Percentiles rank a stretch among this genome's conserved stretches.
Evolutionary conservation across 257 asterid genomes (phyloP).

Genomic region (Haberlea rhodopensis): DNA sequence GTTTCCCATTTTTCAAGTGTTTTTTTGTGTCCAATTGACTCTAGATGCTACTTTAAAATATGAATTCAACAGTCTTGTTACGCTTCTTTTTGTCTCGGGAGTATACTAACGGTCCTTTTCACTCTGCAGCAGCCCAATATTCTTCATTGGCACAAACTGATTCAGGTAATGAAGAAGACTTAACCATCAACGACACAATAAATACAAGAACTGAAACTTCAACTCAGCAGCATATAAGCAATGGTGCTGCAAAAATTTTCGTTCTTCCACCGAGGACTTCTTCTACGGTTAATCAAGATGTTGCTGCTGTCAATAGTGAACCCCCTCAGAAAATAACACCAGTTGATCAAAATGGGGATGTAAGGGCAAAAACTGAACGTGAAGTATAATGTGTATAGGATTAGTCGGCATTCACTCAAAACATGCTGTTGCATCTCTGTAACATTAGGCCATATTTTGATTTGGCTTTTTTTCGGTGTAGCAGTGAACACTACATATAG

Average conservation of each 20-base stretch:
- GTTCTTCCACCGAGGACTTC: slow-evolving; percentile 32
- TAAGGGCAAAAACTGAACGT: slow-evolving; percentile 39
- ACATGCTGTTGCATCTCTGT: slow-evolving; percentile 41
- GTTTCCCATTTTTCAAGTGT: background rate
- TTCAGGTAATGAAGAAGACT: slow-evolving; percentile 39
- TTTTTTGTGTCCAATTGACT: background rate
- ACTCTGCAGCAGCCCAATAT: slow-evolving; percentile 55
- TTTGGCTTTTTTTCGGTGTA: slow-evolving; percentile 34
- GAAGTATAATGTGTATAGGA: slow-evolving; percentile 39
- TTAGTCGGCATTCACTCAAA: slow-evolving; percentile 26
- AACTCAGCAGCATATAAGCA: slow-evolving; percentile 51
- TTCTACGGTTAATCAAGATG: slow-evolving; percentile 33
- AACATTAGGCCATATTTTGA: slow-evolving; percentile 38
- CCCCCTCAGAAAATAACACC: slow-evolving; percentile 31
- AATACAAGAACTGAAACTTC: slow-evolving; percentile 34
- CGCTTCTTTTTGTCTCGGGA: slow-evolving; percentile 4
- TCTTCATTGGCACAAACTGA: slow-evolving; percentile 57
- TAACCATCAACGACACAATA: slow-evolving; percentile 37
- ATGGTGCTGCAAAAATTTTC: slow-evolving; percentile 43
- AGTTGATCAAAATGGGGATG: slow-evolving; percentile 53
- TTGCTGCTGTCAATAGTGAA: slow-evolving; percentile 32
- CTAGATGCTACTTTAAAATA: background rate
- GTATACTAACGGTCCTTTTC: slow-evolving; percentile 27
- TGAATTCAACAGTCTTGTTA: background rate
- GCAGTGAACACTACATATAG: slow-evolving; percentile 37